A percentile compares a stretch with the other conserved stretches of the same genome.
Evolutionary conservation across 345 rosid species (phyloP).

Genomic region (Kandelia obovata): DNA sequence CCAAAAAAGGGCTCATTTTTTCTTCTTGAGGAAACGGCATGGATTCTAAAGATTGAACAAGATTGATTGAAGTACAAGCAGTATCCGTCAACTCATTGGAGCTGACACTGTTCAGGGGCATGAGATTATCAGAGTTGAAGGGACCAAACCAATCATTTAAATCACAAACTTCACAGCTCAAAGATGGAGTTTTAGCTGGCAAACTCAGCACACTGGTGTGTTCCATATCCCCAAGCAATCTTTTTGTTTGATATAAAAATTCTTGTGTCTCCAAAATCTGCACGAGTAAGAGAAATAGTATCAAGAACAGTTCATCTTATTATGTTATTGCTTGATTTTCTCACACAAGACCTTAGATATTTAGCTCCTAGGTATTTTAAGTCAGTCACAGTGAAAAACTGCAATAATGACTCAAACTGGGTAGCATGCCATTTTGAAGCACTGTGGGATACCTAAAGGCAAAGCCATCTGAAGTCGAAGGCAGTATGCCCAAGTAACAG

Average conservation of each 20-base stretch:
- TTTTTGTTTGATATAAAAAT: slow-evolving; percentile 50
- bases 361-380: neutral
- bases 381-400: neutral
- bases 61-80: slow-evolving; percentile 32
- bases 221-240: slow-evolving; percentile 35
- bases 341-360: no score
- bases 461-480: neutral
- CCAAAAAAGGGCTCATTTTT: slow-evolving; percentile 15
- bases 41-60: slow-evolving; percentile 16
- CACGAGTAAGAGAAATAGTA: slow-evolving; percentile 12
- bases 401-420: neutral
- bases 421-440: neutral
- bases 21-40: slow-evolving; percentile 16
- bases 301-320: slow-evolving; percentile 1
- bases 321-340: no score
- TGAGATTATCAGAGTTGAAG: slow-evolving; percentile 37
- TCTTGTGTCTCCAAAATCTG: slow-evolving; percentile 64
- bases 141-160: slow-evolving; percentile 58
- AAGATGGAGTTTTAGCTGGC: slow-evolving; percentile 28
- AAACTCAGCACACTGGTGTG: slow-evolving; percentile 18
- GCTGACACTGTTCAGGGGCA: slow-evolving; percentile 34
- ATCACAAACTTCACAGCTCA: slow-evolving; percentile 38
- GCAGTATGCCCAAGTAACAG: neutral
- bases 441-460: neutral
- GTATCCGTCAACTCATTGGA: slow-evolving; percentile 38